Percentiles rank a stretch among this genome's conserved stretches.
These are phyloP conservation scores for Phragmites australis DNA, from an alignment of 176 grass and related monocot species.

Conservation along the genomic window DNA sequence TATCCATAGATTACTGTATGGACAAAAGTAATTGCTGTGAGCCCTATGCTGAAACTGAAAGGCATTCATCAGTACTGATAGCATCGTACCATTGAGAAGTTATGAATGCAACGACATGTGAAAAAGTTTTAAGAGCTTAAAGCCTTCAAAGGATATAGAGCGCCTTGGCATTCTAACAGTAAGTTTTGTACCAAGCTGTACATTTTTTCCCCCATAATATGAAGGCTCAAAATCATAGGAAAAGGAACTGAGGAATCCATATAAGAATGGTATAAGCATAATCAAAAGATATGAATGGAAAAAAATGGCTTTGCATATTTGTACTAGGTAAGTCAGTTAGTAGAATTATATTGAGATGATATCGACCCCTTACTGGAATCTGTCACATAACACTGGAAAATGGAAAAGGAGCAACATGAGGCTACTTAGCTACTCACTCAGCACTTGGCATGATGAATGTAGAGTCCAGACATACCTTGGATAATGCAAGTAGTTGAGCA, in stretches of 20 bases:
- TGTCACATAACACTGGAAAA: not conserved
- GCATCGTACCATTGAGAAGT: not conserved
- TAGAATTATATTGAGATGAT: slow-evolving; percentile 15
- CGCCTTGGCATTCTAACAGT: slow-evolving; percentile 3
- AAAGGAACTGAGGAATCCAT: slow-evolving; percentile 12
- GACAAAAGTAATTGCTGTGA: not conserved
- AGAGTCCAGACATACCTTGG: slow-evolving; percentile 63
- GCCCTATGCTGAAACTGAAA: slow-evolving; percentile 29
- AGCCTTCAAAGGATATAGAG: slow-evolving; percentile 1
- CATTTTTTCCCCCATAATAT: not conserved
- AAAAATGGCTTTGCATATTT: not conserved
- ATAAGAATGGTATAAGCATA: slow-evolving; percentile 11
- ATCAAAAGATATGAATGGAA: slow-evolving; percentile 9
- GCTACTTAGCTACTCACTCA: not conserved
- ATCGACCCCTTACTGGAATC: not conserved
- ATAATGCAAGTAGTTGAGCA: slow-evolving; percentile 89
- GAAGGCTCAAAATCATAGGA: not conserved
- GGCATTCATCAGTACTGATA: not conserved
- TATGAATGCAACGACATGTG: not conserved
- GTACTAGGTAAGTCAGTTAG: slow-evolving; percentile 14
- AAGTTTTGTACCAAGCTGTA: not conserved
- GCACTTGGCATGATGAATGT: not conserved
- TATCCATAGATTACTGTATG: not conserved
- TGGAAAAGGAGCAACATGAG: slow-evolving; percentile 7
- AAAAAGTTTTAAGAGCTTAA: slow-evolving; percentile 12